phyloP scores from a whole-genome alignment of 192 early-diverging fungal species.

The Backusella luteola region DNA sequence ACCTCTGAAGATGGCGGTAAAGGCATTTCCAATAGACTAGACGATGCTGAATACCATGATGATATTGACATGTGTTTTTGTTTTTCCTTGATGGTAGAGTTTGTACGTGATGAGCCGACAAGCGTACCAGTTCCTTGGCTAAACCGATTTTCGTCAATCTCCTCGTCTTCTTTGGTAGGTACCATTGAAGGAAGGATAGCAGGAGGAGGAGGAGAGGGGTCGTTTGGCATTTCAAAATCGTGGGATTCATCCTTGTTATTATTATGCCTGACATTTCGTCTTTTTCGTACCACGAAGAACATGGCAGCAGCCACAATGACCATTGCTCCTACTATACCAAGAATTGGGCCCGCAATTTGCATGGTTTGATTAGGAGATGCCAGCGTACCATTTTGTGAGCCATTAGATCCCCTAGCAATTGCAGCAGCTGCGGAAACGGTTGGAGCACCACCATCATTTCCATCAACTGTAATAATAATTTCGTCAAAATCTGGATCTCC shows the following conservation, averaged over 20 bases:
- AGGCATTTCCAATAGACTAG: background rate
- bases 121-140: background rate
- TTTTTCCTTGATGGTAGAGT: background rate
- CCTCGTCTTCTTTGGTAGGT: background rate
- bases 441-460: background rate
- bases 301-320: conserved; percentile 7
- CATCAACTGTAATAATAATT: background rate
- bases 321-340: conserved; percentile 7
- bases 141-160: background rate
- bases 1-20: background rate
- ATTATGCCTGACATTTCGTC: background rate
- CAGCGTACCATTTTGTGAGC: background rate
- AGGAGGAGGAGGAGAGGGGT: background rate
- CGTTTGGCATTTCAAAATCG: background rate
- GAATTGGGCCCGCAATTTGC: background rate
- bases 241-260: background rate
- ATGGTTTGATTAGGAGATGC: background rate
- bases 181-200: background rate
- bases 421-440: background rate
- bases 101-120: background rate
- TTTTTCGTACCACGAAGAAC: background rate
- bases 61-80: background rate
- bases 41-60: background rate
- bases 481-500: background rate
- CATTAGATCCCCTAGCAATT: background rate